A percentile compares a stretch with the other conserved stretches of the same genome.
phyloP scores from a whole-genome alignment of 306 rosid genomes.

The Sphenostylis stenocarpa region DNA sequence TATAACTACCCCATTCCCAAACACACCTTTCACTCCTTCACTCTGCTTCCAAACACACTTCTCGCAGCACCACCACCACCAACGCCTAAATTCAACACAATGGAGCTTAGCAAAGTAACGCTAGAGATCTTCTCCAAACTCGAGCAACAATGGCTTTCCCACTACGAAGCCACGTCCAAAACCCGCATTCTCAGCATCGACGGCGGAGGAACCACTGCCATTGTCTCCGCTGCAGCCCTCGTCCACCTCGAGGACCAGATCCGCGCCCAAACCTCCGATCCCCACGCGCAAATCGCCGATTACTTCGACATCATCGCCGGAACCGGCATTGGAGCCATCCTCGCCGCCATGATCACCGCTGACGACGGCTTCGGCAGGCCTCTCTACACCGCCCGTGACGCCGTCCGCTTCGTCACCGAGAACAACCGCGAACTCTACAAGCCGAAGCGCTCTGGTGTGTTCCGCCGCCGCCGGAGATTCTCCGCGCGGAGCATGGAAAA shows the following conservation, averaged over 20 bases:
- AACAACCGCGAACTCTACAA: slow-evolving; percentile 52
- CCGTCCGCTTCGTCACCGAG: slow-evolving; percentile 39
- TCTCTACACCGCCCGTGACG: slow-evolving; percentile 68
- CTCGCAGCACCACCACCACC: not conserved
- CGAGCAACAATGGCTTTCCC: slow-evolving; percentile 96
- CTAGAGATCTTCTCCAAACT: slow-evolving; percentile 91
- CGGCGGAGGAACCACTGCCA: slow-evolving; percentile 81
- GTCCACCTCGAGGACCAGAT: slow-evolving; percentile 93
- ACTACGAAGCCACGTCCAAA: slow-evolving; percentile 57
- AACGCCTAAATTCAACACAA: not conserved
- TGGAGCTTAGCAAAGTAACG: slow-evolving; percentile 85
- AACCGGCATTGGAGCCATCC: slow-evolving; percentile 79
- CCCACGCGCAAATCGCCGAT: slow-evolving; percentile 75
- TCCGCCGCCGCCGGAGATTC: slow-evolving; percentile 53
- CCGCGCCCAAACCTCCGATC: slow-evolving; percentile 76
- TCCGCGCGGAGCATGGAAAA: slow-evolving; percentile 34
- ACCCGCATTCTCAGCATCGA: slow-evolving; percentile 90
- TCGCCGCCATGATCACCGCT: slow-evolving; percentile 73
- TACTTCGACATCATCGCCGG: slow-evolving; percentile 89
- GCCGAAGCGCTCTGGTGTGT: slow-evolving; percentile 27
- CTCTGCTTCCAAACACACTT: not conserved
- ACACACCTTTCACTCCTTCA: slow-evolving; percentile 23
- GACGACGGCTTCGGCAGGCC: slow-evolving; percentile 80
- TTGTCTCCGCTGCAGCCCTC: slow-evolving; percentile 73
- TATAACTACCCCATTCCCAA: slow-evolving; percentile 49